A percentile compares a stretch with the other conserved stretches of the same genome.
Conservation (phyloP, 345 rosid species). For the Linum tenue region DNA sequence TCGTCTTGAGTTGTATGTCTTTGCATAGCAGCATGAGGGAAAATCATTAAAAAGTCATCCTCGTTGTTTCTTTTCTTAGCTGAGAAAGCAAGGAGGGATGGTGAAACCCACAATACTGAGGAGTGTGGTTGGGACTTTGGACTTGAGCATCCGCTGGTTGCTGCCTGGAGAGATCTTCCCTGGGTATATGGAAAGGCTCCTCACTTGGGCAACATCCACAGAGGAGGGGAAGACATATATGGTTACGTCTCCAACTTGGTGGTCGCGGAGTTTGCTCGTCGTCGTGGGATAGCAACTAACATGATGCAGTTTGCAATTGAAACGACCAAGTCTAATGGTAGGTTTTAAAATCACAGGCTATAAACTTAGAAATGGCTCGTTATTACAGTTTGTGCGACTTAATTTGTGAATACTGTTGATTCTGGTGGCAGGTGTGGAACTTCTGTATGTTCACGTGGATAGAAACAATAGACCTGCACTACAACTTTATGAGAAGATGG, state of each 20-base stretch:
- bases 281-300: conserved; percentile 69
- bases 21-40: too few species aligned
- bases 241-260: conserved; percentile 72
- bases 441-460: conserved; percentile 65
- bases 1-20: too few species aligned
- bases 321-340: conserved; percentile 59
- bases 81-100: conserved; percentile 44
- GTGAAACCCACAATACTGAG: conserved; percentile 54
- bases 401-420: conserved; percentile 11
- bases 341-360: conserved; percentile 1
- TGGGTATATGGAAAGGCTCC: conserved; percentile 54
- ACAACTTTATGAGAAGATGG: conserved; percentile 50
- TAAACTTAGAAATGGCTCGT: too few species aligned
- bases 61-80: too few species aligned
- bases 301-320: conserved; percentile 63
- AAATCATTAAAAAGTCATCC: too few species aligned
- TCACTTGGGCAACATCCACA: too few species aligned
- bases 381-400: too few species aligned
- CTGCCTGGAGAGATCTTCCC: conserved; percentile 79
- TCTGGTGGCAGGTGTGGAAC: conserved; percentile 43
- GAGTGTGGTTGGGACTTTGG: conserved; percentile 89
- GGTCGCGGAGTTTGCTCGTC: conserved; percentile 74
- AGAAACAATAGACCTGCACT: conserved; percentile 56
- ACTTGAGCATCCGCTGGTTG: conserved; percentile 51
- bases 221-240: too few species aligned